Evolutionary conservation across 2,329 filamentous ascomycete genomes (phyloP).

Genomic region (Capronia epimyces): DNA sequence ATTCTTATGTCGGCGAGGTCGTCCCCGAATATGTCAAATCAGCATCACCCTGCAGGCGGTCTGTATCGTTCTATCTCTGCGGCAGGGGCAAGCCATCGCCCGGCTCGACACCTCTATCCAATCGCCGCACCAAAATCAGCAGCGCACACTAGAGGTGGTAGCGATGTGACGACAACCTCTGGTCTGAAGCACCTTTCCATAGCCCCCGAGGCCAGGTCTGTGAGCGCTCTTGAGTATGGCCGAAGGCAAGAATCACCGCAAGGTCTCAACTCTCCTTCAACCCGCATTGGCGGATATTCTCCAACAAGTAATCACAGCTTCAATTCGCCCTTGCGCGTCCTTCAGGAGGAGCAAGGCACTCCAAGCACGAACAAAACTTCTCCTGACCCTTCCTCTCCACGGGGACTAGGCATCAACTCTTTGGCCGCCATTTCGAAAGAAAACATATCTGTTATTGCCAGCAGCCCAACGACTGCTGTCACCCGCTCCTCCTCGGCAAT

Average conservation of each 20-base stretch:
- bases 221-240: slow-evolving; percentile 29
- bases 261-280: slow-evolving; percentile 6
- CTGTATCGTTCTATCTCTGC: slow-evolving; percentile 40
- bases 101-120: slow-evolving; percentile 17
- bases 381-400: slow-evolving; percentile 18
- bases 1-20: slow-evolving; percentile 51
- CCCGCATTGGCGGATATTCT: slow-evolving; percentile 10
- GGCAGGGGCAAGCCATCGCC: slow-evolving; percentile 23
- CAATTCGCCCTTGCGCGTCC: slow-evolving; percentile 24
- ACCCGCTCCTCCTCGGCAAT: slow-evolving; percentile 19
- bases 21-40: slow-evolving; percentile 42
- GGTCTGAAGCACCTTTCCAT: slow-evolving; percentile 24
- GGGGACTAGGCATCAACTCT: slow-evolving; percentile 28
- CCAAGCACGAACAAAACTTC: slow-evolving; percentile 26
- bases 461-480: slow-evolving; percentile 17
- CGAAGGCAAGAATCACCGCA: slow-evolving; percentile 23
- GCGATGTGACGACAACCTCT: slow-evolving; percentile 37
- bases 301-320: slow-evolving; percentile 23
- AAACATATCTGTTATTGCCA: slow-evolving; percentile 20
- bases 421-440: slow-evolving; percentile 19
- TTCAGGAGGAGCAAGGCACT: slow-evolving; percentile 26
- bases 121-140: slow-evolving; percentile 33
- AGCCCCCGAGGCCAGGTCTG: slow-evolving; percentile 24
- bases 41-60: slow-evolving; percentile 39
- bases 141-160: slow-evolving; percentile 38